phyloP scores from a whole-genome alignment of 2,329 filamentous ascomycete species.

The Fusarium acutatum region DNA sequence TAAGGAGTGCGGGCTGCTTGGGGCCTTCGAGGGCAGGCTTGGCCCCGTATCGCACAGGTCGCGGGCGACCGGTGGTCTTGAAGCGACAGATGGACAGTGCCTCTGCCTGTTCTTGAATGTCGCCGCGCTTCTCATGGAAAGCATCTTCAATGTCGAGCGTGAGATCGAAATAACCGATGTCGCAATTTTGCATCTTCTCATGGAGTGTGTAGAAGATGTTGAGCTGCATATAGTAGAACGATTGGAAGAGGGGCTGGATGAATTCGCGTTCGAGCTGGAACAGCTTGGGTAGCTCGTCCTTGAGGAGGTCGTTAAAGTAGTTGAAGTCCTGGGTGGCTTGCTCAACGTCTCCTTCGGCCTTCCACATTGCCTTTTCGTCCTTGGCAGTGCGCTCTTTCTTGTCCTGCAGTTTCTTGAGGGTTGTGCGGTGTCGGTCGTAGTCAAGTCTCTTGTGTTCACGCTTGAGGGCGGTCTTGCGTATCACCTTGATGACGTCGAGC shows the following conservation, averaged over 20 bases:
- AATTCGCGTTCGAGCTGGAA: conserved; percentile 92
- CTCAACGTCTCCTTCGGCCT: conserved; percentile 91
- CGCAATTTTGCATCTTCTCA: conserved; percentile 95
- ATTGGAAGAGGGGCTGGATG: conserved; percentile 96
- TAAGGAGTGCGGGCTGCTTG: conserved; percentile 61
- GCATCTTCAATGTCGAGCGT: conserved; percentile 90
- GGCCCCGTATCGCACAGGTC: conserved; percentile 66
- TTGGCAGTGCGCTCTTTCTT: conserved; percentile 97
- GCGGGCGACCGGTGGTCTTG: conserved; percentile 82
- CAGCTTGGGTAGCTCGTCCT: conserved; percentile 92
- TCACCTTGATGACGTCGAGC: conserved; percentile 92
- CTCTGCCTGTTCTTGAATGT: conserved; percentile 87
- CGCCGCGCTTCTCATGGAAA: conserved; percentile 87
- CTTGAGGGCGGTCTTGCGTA: conserved; percentile 87
- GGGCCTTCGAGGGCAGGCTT: conserved; percentile 61
- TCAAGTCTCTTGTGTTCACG: conserved; percentile 98
- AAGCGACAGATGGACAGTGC: conserved; percentile 86
- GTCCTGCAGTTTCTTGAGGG: conserved; percentile 93
- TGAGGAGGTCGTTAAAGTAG: conserved; percentile 96
- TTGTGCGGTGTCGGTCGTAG: conserved; percentile 85
- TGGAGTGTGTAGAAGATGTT: conserved; percentile 99
- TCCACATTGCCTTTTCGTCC: conserved; percentile 97
- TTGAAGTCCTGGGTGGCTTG: conserved; percentile 94
- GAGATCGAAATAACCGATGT: conserved; percentile 97
- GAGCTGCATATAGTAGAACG: conserved; percentile 99